phyloP scores from a whole-genome alignment of 2,329 filamentous ascomycete species.

The Penicillium sp. region DNA sequence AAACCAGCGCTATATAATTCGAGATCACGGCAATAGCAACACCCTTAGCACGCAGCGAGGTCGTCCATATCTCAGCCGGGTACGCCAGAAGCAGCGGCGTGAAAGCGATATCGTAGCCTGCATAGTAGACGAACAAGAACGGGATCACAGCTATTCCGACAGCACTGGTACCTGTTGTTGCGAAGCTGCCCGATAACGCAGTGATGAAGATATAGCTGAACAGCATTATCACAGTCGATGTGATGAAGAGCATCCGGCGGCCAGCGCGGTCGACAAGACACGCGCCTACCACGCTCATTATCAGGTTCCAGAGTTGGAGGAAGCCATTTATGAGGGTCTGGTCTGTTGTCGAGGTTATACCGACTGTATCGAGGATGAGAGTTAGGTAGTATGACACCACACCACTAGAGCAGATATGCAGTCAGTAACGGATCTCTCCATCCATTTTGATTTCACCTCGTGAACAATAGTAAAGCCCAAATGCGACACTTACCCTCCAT shows the following conservation, averaged over 20 bases:
- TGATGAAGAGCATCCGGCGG: slow-evolving; percentile 13
- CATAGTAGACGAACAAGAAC: slow-evolving; percentile 32
- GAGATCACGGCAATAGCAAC: slow-evolving; percentile 23
- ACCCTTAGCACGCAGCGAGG: slow-evolving; percentile 25
- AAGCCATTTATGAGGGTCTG: slow-evolving; percentile 18
- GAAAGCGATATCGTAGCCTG: slow-evolving; percentile 27
- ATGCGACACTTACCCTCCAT: background rate
- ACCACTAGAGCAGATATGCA: background rate
- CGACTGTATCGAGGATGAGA: slow-evolving; percentile 12
- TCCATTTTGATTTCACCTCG: background rate
- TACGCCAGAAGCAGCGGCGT: slow-evolving; percentile 25
- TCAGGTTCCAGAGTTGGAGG: slow-evolving; percentile 20
- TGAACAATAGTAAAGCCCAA: background rate
- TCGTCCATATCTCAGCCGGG: slow-evolving; percentile 29
- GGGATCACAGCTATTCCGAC: slow-evolving; percentile 31
- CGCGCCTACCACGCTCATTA: slow-evolving; percentile 13
- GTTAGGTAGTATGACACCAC: slow-evolving; percentile 17
- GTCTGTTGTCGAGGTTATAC: slow-evolving; percentile 13
- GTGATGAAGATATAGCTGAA: slow-evolving; percentile 24
- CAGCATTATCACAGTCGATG: slow-evolving; percentile 17
- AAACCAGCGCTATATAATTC: slow-evolving; percentile 3
- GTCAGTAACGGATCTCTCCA: background rate
- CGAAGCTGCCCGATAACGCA: slow-evolving; percentile 26
- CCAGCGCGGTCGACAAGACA: slow-evolving; percentile 15
- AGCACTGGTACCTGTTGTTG: slow-evolving; percentile 4